Conservation (phyloP, 768 basidiomycete genomes). For the Russula olivacea region DNA sequence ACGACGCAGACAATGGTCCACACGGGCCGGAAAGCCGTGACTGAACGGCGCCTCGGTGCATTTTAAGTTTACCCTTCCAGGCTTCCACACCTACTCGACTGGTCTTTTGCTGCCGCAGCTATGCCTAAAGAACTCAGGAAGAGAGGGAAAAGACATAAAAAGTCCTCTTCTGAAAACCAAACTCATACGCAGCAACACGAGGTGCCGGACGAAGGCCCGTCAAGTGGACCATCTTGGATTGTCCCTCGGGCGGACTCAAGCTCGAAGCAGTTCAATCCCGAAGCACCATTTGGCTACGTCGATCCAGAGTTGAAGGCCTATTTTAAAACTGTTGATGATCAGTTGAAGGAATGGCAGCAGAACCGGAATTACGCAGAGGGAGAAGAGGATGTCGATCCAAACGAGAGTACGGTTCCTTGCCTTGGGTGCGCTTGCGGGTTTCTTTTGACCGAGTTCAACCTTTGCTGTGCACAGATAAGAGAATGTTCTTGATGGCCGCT, state of each 20-base stretch:
- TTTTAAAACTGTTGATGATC: conserved; percentile 81
- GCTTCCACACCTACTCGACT: neutral
- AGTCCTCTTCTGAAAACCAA: conserved; percentile 33
- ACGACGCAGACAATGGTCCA: neutral
- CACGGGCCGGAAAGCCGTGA: neutral
- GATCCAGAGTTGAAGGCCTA: conserved; percentile 91
- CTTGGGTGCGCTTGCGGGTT: conserved; percentile 9
- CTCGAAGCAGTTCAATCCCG: conserved; percentile 41
- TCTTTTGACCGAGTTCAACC: conserved; percentile 15
- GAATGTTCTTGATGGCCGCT: conserved; percentile 72
- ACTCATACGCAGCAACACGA: conserved; percentile 25
- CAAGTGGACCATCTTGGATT: conserved; percentile 67
- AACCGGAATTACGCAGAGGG: conserved; percentile 41
- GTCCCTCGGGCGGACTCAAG: conserved; percentile 35
- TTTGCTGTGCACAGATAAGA: conserved; percentile 11
- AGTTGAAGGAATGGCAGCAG: conserved; percentile 84
- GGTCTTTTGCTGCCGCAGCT: neutral
- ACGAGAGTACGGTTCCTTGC: conserved; percentile 49
- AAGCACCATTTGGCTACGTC: conserved; percentile 86
- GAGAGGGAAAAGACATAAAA: conserved; percentile 71
- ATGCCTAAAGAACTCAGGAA: conserved; percentile 77
- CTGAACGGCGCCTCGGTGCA: neutral
- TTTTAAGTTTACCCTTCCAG: too few relatives aligned
- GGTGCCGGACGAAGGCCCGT: conserved; percentile 10
- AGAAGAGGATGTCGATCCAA: conserved; percentile 51